Evolutionary conservation across 1,139 yeast genomes (phyloP).

Genomic region (Arxiozyma heterogenica): DNA sequence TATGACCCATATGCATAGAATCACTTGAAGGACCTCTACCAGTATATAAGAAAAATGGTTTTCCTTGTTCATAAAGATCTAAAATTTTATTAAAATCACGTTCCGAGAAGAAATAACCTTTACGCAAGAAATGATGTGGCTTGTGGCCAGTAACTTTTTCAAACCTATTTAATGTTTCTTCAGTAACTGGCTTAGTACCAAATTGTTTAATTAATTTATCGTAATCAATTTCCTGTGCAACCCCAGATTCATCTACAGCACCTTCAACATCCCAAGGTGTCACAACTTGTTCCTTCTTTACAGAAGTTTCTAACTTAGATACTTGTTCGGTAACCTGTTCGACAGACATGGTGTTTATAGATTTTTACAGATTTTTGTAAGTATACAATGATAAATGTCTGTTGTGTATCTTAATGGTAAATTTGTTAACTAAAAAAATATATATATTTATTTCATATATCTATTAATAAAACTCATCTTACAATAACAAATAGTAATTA

Average conservation of each 20-base stretch:
- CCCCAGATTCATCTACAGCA: conserved; percentile 83
- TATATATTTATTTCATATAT: no score
- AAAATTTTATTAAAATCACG: conserved; percentile 75
- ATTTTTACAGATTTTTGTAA: neutral
- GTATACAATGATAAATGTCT: neutral
- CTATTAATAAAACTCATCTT: no score
- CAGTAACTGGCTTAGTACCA: conserved; percentile 69
- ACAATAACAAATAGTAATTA: neutral
- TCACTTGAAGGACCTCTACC: conserved; percentile 98
- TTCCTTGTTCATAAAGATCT: conserved; percentile 86
- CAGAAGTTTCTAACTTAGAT: conserved; percentile 10
- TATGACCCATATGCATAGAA: conserved; percentile 94
- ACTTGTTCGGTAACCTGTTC: conserved; percentile 17
- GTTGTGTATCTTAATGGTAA: neutral
- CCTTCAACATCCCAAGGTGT: conserved; percentile 99
- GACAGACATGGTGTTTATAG: conserved; percentile 8
- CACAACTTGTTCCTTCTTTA: conserved; percentile 50
- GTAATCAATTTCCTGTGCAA: conserved; percentile 81
- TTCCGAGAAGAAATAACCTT: conserved; percentile 90
- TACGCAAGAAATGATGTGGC: conserved; percentile 87
- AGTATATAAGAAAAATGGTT: conserved; percentile 90
- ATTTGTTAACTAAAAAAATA: no score
- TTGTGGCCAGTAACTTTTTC: conserved; percentile 73
- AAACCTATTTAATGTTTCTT: conserved; percentile 69
- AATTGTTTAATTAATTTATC: conserved; percentile 77